Percentiles rank a stretch among this genome's conserved stretches.
Conservation (phyloP, 768 basidiomycete species). For the Amanita pseudoporphyria region DNA sequence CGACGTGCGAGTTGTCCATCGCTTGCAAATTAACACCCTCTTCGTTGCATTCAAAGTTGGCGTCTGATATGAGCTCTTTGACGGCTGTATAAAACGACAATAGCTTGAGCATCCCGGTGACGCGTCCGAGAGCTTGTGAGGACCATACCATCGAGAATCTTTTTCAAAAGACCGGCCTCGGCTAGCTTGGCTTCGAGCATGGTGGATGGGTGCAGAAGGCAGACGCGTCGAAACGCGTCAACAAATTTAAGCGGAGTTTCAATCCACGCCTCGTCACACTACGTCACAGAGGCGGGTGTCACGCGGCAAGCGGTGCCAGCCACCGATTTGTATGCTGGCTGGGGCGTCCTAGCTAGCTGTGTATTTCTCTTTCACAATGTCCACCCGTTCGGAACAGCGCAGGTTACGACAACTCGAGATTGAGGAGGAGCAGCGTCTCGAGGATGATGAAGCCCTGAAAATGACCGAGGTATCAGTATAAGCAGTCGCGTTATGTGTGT, state of each 20-base stretch:
- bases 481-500: neutral
- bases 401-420: constrained; percentile 36
- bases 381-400: constrained; percentile 34
- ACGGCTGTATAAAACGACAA: constrained; percentile 47
- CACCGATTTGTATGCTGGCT: constrained; percentile 1
- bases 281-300: constrained; percentile 7
- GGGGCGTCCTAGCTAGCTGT: neutral
- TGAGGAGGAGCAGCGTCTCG: constrained; percentile 42
- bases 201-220: constrained; percentile 16
- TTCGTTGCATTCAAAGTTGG: constrained; percentile 96
- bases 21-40: constrained; percentile 94
- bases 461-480: constrained; percentile 40
- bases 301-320: constrained; percentile 4
- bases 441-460: constrained; percentile 46
- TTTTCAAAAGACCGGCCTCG: constrained; percentile 85
- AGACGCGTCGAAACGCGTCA: constrained; percentile 18
- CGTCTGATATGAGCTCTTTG: constrained; percentile 96
- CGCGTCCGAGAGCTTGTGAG: neutral
- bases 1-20: constrained; percentile 99
- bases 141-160: constrained; percentile 78
- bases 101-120: neutral
- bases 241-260: constrained; percentile 24
- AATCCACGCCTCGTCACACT: constrained; percentile 16
- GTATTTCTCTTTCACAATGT: neutral
- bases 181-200: constrained; percentile 91